Conservation (phyloP, 495 filamentous ascomycete species). For the Penicillium silybi region DNA sequence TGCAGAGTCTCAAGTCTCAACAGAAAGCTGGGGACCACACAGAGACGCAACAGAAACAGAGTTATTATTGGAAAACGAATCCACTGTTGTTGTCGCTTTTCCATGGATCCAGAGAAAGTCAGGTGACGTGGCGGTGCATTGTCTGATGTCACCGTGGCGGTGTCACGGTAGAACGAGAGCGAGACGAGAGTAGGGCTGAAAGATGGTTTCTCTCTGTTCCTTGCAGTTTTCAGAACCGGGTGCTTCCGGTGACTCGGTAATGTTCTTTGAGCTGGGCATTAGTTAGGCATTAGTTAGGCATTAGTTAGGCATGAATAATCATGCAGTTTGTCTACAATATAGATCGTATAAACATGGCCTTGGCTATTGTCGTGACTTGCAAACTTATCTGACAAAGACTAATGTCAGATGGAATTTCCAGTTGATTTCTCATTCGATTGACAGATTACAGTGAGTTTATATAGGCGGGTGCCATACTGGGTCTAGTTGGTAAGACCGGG, state of each 20-base stretch:
- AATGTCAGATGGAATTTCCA: too few species aligned
- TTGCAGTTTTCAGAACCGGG: background rate
- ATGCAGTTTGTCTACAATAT: too few species aligned
- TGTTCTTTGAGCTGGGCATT: background rate
- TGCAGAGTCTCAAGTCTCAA: conserved; percentile 3
- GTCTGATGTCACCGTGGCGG: conserved; percentile 21
- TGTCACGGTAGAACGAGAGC: background rate
- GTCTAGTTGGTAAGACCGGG: conserved; percentile 22
- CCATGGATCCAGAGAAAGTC: conserved; percentile 17
- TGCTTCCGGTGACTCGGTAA: background rate
- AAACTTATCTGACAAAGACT: too few species aligned
- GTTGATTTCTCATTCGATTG: too few species aligned
- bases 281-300: background rate
- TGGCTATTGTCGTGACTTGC: too few species aligned
- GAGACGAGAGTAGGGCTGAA: background rate
- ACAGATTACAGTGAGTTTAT: background rate
- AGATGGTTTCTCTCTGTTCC: background rate
- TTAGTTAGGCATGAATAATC: too few species aligned
- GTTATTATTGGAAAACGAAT: conserved; percentile 18
- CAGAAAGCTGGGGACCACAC: background rate
- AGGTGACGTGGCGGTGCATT: conserved; percentile 23
- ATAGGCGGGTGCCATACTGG: too few species aligned
- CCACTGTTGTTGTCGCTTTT: conserved; percentile 15
- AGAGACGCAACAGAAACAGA: background rate
- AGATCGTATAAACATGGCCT: too few species aligned